Percentiles rank a stretch among this genome's conserved stretches.
These are phyloP conservation scores for Cyberlindnera amylophila DNA, from an alignment of 805 yeast species.

Conservation along the genomic window DNA sequence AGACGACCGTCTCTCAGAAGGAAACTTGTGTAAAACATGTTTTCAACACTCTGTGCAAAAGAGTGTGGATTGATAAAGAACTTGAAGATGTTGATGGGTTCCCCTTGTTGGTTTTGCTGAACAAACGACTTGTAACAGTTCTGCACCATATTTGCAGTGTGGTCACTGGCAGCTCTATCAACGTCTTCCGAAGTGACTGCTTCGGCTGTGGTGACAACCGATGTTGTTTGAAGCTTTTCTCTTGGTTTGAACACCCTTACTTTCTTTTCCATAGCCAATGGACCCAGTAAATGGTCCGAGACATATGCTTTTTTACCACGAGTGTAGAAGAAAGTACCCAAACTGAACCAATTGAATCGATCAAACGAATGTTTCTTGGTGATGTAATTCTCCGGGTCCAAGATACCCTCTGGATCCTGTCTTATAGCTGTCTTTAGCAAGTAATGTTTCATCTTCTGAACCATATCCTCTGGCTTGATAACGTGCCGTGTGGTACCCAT, in stretches of 20 bases:
- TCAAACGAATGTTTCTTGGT: slow-evolving; percentile 34
- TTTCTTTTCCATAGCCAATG: slow-evolving; percentile 58
- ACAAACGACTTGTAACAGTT: slow-evolving; percentile 43
- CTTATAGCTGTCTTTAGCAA: slow-evolving; percentile 32
- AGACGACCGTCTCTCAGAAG: slow-evolving; percentile 70
- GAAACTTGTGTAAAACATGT: slow-evolving; percentile 78
- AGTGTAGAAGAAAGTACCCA: slow-evolving; percentile 50
- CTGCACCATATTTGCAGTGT: slow-evolving; percentile 63
- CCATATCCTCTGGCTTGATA: slow-evolving; percentile 45
- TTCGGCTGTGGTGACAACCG: slow-evolving; percentile 48
- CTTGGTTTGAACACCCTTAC: slow-evolving; percentile 33
- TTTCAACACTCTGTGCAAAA: slow-evolving; percentile 77
- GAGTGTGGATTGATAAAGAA: slow-evolving; percentile 74
- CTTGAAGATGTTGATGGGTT: slow-evolving; percentile 53
- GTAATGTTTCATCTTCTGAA: slow-evolving; percentile 35
- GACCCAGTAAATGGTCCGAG: slow-evolving; percentile 66
- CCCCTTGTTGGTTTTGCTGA: slow-evolving; percentile 27
- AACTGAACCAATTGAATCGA: slow-evolving; percentile 52
- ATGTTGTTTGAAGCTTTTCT: slow-evolving; percentile 40
- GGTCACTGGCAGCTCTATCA: slow-evolving; percentile 46
- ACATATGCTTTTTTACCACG: slow-evolving; percentile 45
- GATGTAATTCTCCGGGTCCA: slow-evolving; percentile 25
- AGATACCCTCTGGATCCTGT: slow-evolving; percentile 20
- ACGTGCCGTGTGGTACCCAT: slow-evolving; percentile 53
- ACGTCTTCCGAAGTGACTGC: slow-evolving; percentile 50